These are phyloP conservation scores for Beta lomatogona DNA, from an alignment of 179 eudicot species.

Conservation along the genomic window DNA sequence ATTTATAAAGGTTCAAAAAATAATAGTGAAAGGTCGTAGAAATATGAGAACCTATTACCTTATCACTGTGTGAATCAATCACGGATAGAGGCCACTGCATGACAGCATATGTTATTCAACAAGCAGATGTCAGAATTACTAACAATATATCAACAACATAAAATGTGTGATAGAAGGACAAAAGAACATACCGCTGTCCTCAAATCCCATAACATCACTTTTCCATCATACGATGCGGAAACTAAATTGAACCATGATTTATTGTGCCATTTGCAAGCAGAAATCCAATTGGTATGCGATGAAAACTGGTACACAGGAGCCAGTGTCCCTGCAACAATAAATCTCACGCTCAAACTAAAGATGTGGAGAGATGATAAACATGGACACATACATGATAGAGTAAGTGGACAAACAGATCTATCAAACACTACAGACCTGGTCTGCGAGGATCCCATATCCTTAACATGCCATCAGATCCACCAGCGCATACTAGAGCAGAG, in stretches of 20 bases:
- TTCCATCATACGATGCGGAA: slow-evolving; percentile 91
- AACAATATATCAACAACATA: neutral
- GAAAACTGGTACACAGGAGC: slow-evolving; percentile 89
- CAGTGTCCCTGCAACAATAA: slow-evolving; percentile 57
- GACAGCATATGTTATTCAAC: slow-evolving; percentile 12
- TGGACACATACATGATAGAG: neutral
- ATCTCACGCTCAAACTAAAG: neutral
- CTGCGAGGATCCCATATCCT: slow-evolving; percentile 99
- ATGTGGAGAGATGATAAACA: neutral
- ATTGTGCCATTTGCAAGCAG: slow-evolving; percentile 89
- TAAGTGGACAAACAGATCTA: neutral
- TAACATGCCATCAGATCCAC: slow-evolving; percentile 82
- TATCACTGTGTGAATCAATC: slow-evolving; percentile 76
- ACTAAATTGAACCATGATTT: slow-evolving; percentile 88
- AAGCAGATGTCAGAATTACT: slow-evolving; percentile 2
- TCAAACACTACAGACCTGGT: slow-evolving; percentile 61
- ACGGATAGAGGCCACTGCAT: slow-evolving; percentile 92
- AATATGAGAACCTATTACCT: slow-evolving; percentile 45
- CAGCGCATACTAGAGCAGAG: slow-evolving; percentile 81
- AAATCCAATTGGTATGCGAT: slow-evolving; percentile 86
- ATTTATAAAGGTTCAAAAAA: neutral
- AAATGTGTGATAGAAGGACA: neutral
- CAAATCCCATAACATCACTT: slow-evolving; percentile 92
- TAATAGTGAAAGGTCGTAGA: neutral
- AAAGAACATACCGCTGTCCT: slow-evolving; percentile 74